Base-by-base conservation (phyloP, 495 filamentous ascomycete genomes). In the Apodospora peruviana region DNA sequence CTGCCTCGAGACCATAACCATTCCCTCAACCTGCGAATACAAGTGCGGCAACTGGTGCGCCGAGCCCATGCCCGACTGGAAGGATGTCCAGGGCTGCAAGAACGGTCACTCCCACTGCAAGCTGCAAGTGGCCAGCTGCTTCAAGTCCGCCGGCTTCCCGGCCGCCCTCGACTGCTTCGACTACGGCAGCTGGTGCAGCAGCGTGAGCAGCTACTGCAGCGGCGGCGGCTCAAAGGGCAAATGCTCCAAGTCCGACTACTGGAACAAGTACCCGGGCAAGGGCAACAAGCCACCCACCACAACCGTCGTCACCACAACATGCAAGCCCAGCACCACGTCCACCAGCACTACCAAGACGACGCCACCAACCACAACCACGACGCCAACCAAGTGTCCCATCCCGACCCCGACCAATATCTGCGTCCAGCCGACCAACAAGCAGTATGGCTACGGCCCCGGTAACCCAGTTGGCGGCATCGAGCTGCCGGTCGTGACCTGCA, bases 41-140 rank as follows among this genome's bases (percentile, higher is more conserved):
- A 63, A 66, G 45, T 70, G 71, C 54, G 74, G 74, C 40, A 69
- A 64, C 23, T 78, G 74, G 74, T 78, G 74, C 61, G 70, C 70
- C 10, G 57, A 59, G n/a, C 69, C 71, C 4, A 44, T 78, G 10
- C 73, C 74, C 24, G 48, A 63, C 51, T 78, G 65, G 64, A 47
- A 53, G n/a, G 69, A 72, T 50, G 29, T 54, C 19, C 29, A 56
- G 4, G 42, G 51, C 24, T 78, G 74, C 60, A 58, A 62, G 39
- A 37, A 29, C 1, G 62, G 68, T 20, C 61, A 60, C 29, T 58
- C 68, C 11, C 56, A 57, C 29, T 78, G 74, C 58, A 43, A 50
- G 10, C 48, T 75, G 18, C 72, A 76, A 52, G 51, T 69, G 7
- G 49, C 72, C n/a, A 62, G 67, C 48, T 78, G 74, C 64, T 76